Base-by-base conservation (phyloP, 2,329 filamentous ascomycete species). In the Blastomyces percursus region DNA sequence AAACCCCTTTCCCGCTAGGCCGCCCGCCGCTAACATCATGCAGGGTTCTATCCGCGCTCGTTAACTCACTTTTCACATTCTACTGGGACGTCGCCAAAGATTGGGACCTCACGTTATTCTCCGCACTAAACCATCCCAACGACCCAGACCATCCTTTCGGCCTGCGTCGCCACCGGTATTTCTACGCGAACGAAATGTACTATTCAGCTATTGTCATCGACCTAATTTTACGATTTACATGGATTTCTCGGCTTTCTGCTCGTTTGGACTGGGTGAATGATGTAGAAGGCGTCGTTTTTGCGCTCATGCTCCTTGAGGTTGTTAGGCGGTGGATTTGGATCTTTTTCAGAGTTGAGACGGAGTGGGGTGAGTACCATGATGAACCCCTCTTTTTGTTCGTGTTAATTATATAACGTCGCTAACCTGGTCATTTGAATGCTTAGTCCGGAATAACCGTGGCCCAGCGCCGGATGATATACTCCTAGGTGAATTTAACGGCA, bases 71-170 rank as follows among this genome's bases (percentile, higher is more conserved):
- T 54, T 99, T 96, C 77, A 91, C 89, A n/a, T 97, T 97, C 79
- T 99, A 94, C 80, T 99, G 94, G 94, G 94, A 99, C 71, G 86
- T 97, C 38, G 83, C 90, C 62, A 94, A 92, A 78, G 94, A 99
- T 79, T 99, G 94, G 94, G 94, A 97, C 72, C 81, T 99, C 65
- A 90, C 88, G 0, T 81, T 97, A 16, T 89, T 97, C 71, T 84
- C 87, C 2, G 73, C 80, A 1, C 73, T 78, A 16, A 76, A 76
- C 46, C 80, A 84, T 65, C 84, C 87, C 66, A 80, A 80, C 66
- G 80, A 82, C 12, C 81, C 82, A 1, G 84, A 88, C 32, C 83
- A 92, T 68, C 84, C 90, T 0, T 94, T 84, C 72, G 94, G 90
- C 1, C 80, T 99, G 54, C 86, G 94, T 35, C 82, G 86, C 59